Base-by-base conservation (phyloP, 2,329 filamentous ascomycete genomes). In the Cytospora mali region DNA sequence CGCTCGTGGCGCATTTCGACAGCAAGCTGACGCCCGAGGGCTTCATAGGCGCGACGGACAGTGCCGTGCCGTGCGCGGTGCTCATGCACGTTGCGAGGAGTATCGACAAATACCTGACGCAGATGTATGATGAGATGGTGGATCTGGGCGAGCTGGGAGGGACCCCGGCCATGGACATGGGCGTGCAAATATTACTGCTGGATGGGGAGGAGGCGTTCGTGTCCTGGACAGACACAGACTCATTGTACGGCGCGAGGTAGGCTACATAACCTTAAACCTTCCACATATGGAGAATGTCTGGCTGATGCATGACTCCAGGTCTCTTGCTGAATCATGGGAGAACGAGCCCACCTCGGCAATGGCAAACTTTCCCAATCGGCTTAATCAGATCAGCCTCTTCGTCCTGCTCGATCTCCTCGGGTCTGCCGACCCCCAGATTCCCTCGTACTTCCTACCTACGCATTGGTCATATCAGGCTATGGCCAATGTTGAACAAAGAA, bases 161-260 rank as follows among this genome's bases (percentile, higher is more conserved):
- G 27, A 81, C 78, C 1, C 75, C 95, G 25, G 91, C 93, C 49
- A 90, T 89, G 68, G 87, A 91, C 67, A 88, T 87, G 71, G 94
- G 94, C 0, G 83, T 99, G 35, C 95, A 98, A 78, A 90, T 99
- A 29, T 68, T 99, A 29, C 83, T 99, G 61, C 77, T 99, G 9
- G 95, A 99, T 71, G 95, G 95, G 5, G 95, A 99, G 77, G 95
- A 99, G 75, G 93, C 95, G 0, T 99, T 96, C 75, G 78, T 85
- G 25, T 75, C 75, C 0, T 99, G 95, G 95, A 90, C 87, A 0
- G 84, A 85, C 39, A 84, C 81, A 0, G 95, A 99, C 75, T 96
- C 91, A 6, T 77, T 97, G 5, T 99, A 99, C 70, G 95, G 95
- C 3, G 86, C 94, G 21, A 86, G 92, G 88, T 90, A 79, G 48